These are phyloP conservation scores for Geranium incanum DNA, from an alignment of 441 rosid genomes.

Conservation along the genomic window DNA sequence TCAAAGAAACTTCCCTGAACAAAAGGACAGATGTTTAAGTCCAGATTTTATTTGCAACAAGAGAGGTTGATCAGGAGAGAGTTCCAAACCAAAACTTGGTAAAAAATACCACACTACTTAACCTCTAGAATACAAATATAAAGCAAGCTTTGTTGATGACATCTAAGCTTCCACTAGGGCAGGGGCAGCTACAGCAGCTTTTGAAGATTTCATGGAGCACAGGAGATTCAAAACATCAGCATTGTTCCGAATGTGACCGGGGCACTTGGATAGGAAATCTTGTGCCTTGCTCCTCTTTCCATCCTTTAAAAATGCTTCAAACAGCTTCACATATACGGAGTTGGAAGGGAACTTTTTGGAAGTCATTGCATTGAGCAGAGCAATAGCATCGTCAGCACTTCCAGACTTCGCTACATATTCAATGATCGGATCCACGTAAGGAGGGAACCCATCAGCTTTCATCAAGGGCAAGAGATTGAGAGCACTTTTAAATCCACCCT, in stretches of 20 bases:
- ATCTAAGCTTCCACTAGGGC: slow-evolving; percentile 17
- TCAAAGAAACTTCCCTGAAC: not conserved
- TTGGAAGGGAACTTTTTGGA: slow-evolving; percentile 59
- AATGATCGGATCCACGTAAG: slow-evolving; percentile 57
- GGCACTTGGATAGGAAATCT: slow-evolving; percentile 62
- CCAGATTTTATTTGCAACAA: slow-evolving; percentile 11
- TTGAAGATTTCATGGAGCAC: slow-evolving; percentile 39
- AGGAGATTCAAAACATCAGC: slow-evolving; percentile 79
- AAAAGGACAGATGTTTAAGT: not conserved
- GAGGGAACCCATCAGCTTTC: slow-evolving; percentile 72
- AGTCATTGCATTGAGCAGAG: slow-evolving; percentile 55
- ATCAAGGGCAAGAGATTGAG: slow-evolving; percentile 52
- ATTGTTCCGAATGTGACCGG: slow-evolving; percentile 53
- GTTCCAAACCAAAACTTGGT: slow-evolving; percentile 18
- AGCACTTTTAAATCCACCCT: slow-evolving; percentile 63
- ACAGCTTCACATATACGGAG: slow-evolving; percentile 51
- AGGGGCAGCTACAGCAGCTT: slow-evolving; percentile 16
- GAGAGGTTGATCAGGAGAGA: slow-evolving; percentile 14
- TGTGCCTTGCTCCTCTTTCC: slow-evolving; percentile 62
- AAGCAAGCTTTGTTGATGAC: not conserved
- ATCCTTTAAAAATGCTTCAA: slow-evolving; percentile 57
- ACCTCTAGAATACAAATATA: slow-evolving; percentile 15
- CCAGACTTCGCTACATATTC: slow-evolving; percentile 61
- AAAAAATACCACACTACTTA: slow-evolving; percentile 14
- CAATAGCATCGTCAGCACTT: slow-evolving; percentile 51